Conservation (phyloP, 2,329 filamentous ascomycete genomes). For the Scytalidium sp. region DNA sequence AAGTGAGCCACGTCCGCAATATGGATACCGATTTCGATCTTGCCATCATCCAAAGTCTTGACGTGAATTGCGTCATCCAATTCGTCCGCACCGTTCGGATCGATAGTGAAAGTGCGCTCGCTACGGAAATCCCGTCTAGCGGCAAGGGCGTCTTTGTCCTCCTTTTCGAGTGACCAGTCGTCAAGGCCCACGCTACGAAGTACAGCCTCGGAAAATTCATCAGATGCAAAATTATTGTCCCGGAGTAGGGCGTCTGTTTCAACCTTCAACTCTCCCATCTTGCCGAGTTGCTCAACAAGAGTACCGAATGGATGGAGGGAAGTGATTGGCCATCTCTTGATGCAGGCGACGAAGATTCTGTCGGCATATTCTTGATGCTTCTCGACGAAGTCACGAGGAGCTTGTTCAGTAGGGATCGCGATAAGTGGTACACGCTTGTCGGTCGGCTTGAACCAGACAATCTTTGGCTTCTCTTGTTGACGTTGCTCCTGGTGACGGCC, state of each 20-base stretch:
- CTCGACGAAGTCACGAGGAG: conserved; percentile 95
- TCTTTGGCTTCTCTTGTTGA: conserved; percentile 96
- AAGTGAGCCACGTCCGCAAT: conserved; percentile 96
- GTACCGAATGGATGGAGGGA: conserved; percentile 99
- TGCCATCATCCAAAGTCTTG: conserved; percentile 77
- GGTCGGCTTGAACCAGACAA: conserved; percentile 99
- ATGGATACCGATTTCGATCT: conserved; percentile 92
- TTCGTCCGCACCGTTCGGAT: conserved; percentile 82
- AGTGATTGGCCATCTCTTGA: conserved; percentile 99
- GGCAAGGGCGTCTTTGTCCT: conserved; percentile 71
- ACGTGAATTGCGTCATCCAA: conserved; percentile 92
- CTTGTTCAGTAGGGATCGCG: conserved; percentile 96
- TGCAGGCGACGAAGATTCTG: conserved; percentile 97
- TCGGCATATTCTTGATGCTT: conserved; percentile 98
- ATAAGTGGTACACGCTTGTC: conserved; percentile 98
- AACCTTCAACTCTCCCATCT: conserved; percentile 96
- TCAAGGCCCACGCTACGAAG: conserved; percentile 88
- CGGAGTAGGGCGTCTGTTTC: conserved; percentile 95
- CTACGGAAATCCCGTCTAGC: conserved; percentile 85
- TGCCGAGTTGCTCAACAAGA: conserved; percentile 91
- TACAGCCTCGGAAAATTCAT: conserved; percentile 97
- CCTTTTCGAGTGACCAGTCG: conserved; percentile 83
- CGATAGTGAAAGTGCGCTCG: conserved; percentile 88
- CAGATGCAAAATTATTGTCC: conserved; percentile 97
- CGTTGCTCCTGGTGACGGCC: conserved; percentile 74